Percentiles rank a stretch among this genome's conserved stretches.
These are phyloP conservation scores for Trametes maxima DNA, from an alignment of 768 basidiomycete species.

Conservation along the genomic window DNA sequence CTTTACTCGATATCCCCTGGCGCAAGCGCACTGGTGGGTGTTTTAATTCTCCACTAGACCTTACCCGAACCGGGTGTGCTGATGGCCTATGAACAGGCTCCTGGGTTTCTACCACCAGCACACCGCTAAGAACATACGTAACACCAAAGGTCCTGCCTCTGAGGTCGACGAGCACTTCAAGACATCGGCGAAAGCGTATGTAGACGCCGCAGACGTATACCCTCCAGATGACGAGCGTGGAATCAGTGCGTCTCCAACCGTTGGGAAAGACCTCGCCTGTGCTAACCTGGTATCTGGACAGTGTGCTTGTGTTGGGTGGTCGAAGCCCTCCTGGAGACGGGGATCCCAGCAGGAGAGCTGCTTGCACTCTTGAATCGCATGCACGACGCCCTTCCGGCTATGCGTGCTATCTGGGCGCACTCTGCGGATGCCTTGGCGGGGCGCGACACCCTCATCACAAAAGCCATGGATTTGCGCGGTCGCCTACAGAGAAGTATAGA, in stretches of 20 bases:
- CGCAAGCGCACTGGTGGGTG: constrained; percentile 6
- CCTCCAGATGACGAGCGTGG: constrained; percentile 22
- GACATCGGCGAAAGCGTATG: constrained; percentile 9
- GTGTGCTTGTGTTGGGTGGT: constrained; percentile 18
- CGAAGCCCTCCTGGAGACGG: constrained; percentile 1
- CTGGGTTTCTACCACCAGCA: constrained; percentile 20
- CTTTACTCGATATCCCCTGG: constrained; percentile 10
- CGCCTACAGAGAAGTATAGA: neutral
- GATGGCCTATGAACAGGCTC: neutral
- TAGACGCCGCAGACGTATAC: constrained; percentile 5
- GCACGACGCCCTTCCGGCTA: constrained; percentile 13
- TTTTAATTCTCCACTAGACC: neutral
- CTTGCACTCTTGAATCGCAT: constrained; percentile 16
- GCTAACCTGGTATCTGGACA: neutral
- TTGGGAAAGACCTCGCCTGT: neutral
- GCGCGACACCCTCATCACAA: neutral
- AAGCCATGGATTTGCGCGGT: neutral
- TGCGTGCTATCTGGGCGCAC: constrained; percentile 25
- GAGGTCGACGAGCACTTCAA: neutral
- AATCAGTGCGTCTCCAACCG: neutral
- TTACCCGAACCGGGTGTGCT: too few relatives aligned
- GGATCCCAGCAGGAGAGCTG: neutral
- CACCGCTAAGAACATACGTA: neutral
- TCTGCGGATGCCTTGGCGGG: constrained; percentile 3
- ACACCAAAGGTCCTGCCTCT: neutral